Evolutionary conservation across 2,329 filamentous ascomycete genomes (phyloP).

Genomic region (Colletotrichum eleusines): DNA sequence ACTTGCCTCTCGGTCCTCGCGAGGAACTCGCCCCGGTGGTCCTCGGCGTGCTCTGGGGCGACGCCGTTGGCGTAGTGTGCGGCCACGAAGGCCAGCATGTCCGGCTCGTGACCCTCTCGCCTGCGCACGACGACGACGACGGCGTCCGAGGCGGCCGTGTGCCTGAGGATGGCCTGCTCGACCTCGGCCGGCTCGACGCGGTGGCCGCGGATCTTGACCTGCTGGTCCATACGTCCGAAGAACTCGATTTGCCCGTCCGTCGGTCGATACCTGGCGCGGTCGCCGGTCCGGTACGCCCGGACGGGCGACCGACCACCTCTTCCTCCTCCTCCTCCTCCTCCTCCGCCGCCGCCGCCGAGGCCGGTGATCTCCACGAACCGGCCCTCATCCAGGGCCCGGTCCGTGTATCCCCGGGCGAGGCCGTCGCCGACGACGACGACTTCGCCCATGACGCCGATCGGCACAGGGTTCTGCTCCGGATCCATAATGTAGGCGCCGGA

Average conservation of each 20-base stretch:
- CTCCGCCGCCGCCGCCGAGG: constrained; percentile 19
- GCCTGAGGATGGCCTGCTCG: constrained; percentile 42
- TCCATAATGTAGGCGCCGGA: constrained; percentile 2
- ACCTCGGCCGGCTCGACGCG: constrained; percentile 48
- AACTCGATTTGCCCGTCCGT: constrained; percentile 46
- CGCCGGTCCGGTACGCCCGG: constrained; percentile 47
- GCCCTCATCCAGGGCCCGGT: constrained; percentile 30
- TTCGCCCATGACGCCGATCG: constrained; percentile 9
- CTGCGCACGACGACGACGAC: constrained; percentile 37
- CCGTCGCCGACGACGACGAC: constrained; percentile 4
- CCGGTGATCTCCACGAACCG: constrained; percentile 42
- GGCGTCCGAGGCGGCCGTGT: constrained; percentile 42
- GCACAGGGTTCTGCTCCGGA: not conserved
- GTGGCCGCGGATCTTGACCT: constrained; percentile 50
- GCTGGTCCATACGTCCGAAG: constrained; percentile 47
- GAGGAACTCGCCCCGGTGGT: too few species aligned
- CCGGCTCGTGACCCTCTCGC: constrained; percentile 1
- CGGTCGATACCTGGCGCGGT: constrained; percentile 28
- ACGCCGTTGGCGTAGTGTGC: not conserved
- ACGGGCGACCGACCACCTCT: constrained; percentile 3
- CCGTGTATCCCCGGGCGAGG: constrained; percentile 15
- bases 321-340: too few species aligned
- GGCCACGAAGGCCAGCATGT: constrained; percentile 10
- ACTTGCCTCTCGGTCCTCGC: constrained; percentile 6
- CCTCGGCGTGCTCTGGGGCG: not conserved